Conservation (phyloP, 805 yeast genomes). For the Zygoascus biomembranicola region DNA sequence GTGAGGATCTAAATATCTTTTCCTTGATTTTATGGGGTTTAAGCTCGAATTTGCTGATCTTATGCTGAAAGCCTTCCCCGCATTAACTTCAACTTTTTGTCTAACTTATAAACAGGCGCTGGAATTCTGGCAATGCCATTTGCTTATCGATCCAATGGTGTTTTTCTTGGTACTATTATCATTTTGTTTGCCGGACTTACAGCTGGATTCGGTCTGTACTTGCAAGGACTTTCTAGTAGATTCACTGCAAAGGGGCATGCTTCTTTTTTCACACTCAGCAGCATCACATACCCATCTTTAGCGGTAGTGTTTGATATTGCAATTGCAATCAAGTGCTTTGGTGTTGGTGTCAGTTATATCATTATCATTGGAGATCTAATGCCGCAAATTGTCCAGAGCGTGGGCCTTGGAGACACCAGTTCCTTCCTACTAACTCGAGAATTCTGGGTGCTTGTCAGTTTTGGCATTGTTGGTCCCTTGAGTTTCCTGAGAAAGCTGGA, state of each 20-base stretch:
- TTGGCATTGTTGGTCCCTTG: constrained; percentile 48
- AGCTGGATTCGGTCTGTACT: constrained; percentile 57
- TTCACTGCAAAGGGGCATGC: constrained; percentile 53
- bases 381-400: constrained; percentile 41
- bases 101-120: constrained; percentile 40
- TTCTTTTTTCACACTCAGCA: constrained; percentile 60
- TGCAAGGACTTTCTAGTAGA: constrained; percentile 51
- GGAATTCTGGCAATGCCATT: constrained; percentile 72
- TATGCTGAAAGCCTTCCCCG: not conserved
- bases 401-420: constrained; percentile 13
- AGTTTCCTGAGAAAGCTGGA: constrained; percentile 70
- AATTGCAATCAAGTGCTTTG: constrained; percentile 70
- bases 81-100: not conserved
- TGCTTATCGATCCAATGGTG: constrained; percentile 57
- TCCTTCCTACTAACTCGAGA: constrained; percentile 25
- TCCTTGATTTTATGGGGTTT: too few species aligned
- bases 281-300: constrained; percentile 59
- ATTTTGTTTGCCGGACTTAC: constrained; percentile 53
- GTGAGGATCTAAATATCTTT: too few species aligned
- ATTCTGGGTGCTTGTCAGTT: constrained; percentile 40
- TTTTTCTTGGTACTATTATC: constrained; percentile 45
- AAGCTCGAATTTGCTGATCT: not conserved
- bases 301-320: constrained; percentile 64
- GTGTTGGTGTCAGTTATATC: constrained; percentile 67
- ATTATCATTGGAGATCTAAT: constrained; percentile 68